Conservation (phyloP, 805 yeast species). For the Wickerhamomyces tratensis region DNA sequence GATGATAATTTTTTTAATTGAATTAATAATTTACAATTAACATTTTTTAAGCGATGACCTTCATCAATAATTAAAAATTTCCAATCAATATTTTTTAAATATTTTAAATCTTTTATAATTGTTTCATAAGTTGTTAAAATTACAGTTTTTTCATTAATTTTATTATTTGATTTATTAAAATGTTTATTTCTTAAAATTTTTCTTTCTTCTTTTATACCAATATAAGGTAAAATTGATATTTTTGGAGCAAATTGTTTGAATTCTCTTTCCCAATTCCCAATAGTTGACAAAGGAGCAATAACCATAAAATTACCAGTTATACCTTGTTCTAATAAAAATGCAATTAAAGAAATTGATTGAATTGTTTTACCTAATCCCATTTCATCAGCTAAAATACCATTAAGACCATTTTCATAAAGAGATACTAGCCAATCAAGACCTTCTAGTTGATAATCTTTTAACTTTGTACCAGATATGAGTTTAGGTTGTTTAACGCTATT, state of each 20-base stretch:
- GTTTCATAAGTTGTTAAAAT: conserved; percentile 80
- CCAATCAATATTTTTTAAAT: conserved; percentile 52
- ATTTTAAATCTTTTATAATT: conserved; percentile 56
- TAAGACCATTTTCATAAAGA: conserved; percentile 84
- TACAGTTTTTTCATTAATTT: conserved; percentile 31
- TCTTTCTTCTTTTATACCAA: conserved; percentile 56
- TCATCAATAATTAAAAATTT: conserved; percentile 87
- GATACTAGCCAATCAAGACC: conserved; percentile 90
- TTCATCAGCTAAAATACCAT: conserved; percentile 94
- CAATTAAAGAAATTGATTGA: conserved; percentile 73
- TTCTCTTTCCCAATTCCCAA: conserved; percentile 79
- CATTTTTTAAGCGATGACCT: conserved; percentile 87
- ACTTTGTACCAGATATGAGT: conserved; percentile 41
- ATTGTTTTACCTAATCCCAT: conserved; percentile 96
- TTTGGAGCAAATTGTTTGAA: conserved; percentile 64
- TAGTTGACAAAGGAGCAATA: conserved; percentile 77
- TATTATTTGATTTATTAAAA: conserved; percentile 8
- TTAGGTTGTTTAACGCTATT: conserved; percentile 39
- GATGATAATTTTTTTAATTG: conserved; percentile 49
- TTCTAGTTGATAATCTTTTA: conserved; percentile 80
- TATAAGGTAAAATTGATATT: conserved; percentile 51
- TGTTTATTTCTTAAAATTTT: conserved; percentile 26
- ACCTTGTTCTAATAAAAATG: conserved; percentile 71
- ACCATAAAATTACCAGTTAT: conserved; percentile 70
- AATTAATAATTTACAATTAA: conserved; percentile 64